These are phyloP conservation scores for Carpinus fangiana DNA, from an alignment of 306 rosid species.

Conservation along the genomic window DNA sequence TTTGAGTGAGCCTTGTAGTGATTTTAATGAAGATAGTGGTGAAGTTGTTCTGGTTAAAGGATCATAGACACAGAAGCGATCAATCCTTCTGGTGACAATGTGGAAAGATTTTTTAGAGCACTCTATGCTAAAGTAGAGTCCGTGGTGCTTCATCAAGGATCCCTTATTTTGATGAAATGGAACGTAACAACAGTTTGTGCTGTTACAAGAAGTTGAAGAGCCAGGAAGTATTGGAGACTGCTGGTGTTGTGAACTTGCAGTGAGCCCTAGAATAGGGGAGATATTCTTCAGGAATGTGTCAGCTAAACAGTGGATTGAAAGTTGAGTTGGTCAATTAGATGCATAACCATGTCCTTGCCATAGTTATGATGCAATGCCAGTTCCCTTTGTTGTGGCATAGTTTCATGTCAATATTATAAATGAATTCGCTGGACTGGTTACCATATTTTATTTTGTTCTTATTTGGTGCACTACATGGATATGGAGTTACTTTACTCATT, in stretches of 20 bases:
- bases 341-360: background rate
- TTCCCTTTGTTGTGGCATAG: background rate
- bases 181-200: background rate
- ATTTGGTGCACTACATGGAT: background rate
- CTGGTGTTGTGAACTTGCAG: background rate
- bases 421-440: background rate
- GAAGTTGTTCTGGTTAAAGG: background rate
- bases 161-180: background rate
- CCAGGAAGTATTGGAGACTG: background rate
- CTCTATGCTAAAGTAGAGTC: background rate
- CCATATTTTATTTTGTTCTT: background rate
- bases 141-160: background rate
- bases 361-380: background rate
- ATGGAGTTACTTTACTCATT: background rate
- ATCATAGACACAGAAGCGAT: background rate
- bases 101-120: background rate
- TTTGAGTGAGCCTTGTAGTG: slow-evolving; percentile 1
- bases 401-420: background rate
- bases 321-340: slow-evolving; percentile 3
- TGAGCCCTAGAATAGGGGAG: background rate
- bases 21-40: background rate
- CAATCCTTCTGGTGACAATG: background rate
- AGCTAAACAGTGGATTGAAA: background rate
- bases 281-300: background rate
- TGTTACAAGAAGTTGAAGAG: background rate